Percentiles rank a stretch among this genome's conserved stretches.
These are phyloP conservation scores for Ogataea zsoltii DNA, from an alignment of 805 yeast species.

Conservation along the genomic window DNA sequence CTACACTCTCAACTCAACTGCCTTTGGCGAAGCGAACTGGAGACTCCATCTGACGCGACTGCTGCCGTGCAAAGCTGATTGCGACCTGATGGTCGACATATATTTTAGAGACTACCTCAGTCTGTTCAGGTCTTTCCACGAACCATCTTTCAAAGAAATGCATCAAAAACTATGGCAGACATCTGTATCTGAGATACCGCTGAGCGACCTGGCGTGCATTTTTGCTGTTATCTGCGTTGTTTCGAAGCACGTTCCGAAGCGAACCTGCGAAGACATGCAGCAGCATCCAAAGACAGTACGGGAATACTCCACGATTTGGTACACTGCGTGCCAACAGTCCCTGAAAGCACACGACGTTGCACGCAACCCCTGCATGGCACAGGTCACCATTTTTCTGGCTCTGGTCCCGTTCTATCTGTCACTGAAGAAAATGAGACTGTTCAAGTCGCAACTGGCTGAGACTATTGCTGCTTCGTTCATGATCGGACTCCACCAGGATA, in stretches of 20 bases:
- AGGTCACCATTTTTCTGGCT: slow-evolving; percentile 11
- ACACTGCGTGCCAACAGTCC: slow-evolving; percentile 12
- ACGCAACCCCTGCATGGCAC: slow-evolving; percentile 10
- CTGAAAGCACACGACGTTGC: slow-evolving; percentile 7
- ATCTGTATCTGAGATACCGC: slow-evolving; percentile 3
- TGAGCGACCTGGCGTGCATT: slow-evolving; percentile 10
- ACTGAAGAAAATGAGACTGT: neutral
- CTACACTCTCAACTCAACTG: neutral
- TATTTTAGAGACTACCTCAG: slow-evolving; percentile 12
- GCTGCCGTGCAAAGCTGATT: slow-evolving; percentile 11
- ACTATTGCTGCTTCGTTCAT: slow-evolving; percentile 12
- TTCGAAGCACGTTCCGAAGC: slow-evolving; percentile 1
- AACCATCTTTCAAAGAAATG: slow-evolving; percentile 8
- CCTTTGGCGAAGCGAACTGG: slow-evolving; percentile 4
- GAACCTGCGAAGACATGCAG: slow-evolving; percentile 7
- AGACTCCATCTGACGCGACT: slow-evolving; percentile 11
- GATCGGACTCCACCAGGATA: slow-evolving; percentile 13
- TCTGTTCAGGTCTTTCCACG: slow-evolving; percentile 9
- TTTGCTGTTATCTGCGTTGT: slow-evolving; percentile 14
- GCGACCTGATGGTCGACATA: slow-evolving; percentile 10
- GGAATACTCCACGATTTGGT: slow-evolving; percentile 9
- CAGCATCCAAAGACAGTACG: neutral
- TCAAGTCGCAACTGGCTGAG: slow-evolving; percentile 12
- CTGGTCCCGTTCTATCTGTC: slow-evolving; percentile 10
- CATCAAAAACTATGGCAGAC: slow-evolving; percentile 9